Evolutionary conservation across 2,329 filamentous ascomycete species (phyloP).

Genomic region (Talaromyces sp.): DNA sequence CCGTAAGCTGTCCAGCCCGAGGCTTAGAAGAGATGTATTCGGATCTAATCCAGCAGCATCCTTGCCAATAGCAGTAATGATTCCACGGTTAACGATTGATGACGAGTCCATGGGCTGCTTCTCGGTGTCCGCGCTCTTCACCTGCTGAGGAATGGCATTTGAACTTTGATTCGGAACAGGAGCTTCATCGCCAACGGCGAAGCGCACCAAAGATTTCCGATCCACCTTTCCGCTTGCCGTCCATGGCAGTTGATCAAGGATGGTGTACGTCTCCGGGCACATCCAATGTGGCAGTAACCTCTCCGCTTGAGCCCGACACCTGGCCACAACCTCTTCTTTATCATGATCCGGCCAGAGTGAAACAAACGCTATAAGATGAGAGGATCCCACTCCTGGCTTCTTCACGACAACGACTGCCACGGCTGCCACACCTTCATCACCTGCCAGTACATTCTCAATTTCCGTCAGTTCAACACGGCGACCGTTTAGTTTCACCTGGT

Average conservation of each 20-base stretch:
- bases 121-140: not conserved
- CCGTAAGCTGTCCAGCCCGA: constrained; percentile 37
- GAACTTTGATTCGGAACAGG: not conserved
- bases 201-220: constrained; percentile 1
- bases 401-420: constrained; percentile 26
- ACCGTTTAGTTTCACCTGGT: constrained; percentile 61
- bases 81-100: not conserved
- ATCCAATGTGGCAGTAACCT: constrained; percentile 19
- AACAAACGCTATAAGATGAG: constrained; percentile 26
- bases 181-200: not conserved
- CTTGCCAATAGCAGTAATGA: not conserved
- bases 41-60: constrained; percentile 20
- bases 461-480: constrained; percentile 56
- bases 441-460: constrained; percentile 34
- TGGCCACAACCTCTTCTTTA: constrained; percentile 19
- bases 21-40: constrained; percentile 22
- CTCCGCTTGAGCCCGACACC: constrained; percentile 22
- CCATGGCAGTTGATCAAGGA: not conserved
- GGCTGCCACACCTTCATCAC: constrained; percentile 23
- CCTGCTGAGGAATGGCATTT: not conserved
- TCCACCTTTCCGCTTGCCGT: constrained; percentile 6
- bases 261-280: constrained; percentile 13
- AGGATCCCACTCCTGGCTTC: constrained; percentile 24
- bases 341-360: constrained; percentile 21
- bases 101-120: not conserved